Evolutionary conservation across 1,139 yeast species (phyloP), one percentile per base, ranked within the genome.

Genomic region (Magnusiomyces ingens): DNA sequence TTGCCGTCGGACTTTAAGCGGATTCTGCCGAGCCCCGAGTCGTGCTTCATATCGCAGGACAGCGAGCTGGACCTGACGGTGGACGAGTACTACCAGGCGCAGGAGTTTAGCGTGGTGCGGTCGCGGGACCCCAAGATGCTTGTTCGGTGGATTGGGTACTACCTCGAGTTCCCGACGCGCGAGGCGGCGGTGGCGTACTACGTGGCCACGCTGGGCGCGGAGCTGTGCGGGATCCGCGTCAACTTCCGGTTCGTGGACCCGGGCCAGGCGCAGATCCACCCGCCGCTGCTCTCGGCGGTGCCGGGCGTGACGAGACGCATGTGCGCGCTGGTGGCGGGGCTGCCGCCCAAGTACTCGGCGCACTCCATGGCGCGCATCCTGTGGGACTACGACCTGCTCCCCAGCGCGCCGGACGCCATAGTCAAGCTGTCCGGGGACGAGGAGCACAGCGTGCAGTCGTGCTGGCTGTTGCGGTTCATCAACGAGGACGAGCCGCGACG

Each of bases 171-270:
- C 60, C 70, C 72, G 3, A 67, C 70, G 45, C 65, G 67, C 50
- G 77, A 76, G 21, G 87, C 88, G 0, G 73, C 79, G 32, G 70
- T 72, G 2, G 38, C 37, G 19, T 84, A 76, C 63, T 70, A 69
- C 62, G 61, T 71, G 18, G 85, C 80, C 60, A 78, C 85, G 0
- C 55, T 64, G 4, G 74, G 75, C 5, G 75, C 77, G 49, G 71
- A 72, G 52, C 62, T 82, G 42, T 36, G 35, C n/a, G 41, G 42
- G 17, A 15, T 46, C 4, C 15, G 15, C 13, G 29, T 18, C 12
- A 32, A 21, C n/a, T 36, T 36, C 36, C 21, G 37, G 37, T 44
- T 44, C 32, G 47, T 44, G 4, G 37, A 45, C 15, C 40, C 36
- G 17, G 15, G n/a, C 19, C 42, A 41, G 13, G 13, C 37, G n/a